Base-by-base conservation (phyloP, 169 alveolate genomes). In the Condylostoma magnum region DNA sequence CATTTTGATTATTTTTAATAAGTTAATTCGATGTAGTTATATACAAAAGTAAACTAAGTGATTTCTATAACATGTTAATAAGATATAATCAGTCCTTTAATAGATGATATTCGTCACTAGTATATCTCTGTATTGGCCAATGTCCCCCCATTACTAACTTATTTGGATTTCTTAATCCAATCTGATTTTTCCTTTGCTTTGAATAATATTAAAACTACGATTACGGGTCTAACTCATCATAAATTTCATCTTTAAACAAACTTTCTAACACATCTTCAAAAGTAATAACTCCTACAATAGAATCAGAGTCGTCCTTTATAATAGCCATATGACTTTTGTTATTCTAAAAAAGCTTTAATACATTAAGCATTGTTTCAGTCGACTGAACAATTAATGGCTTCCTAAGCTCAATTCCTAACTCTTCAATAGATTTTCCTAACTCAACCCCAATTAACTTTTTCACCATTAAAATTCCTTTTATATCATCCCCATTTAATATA, bases 401-500 rank as follows among this genome's bases (percentile, higher is more conserved):
- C 31, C 60, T 71, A 4, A 72, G 34, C 47, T 65, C 68, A 53
- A 72, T 57, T 10, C 82, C 82, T 2, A 65, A 30, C 2, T 79
- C 86, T 50, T 58, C 68, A 36, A 79, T 31, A 2, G 82, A 52
- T 36, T 60, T 38, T 37, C 41, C 65, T 60, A 54, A 51, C 48
- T 52, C 68, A 44, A 51, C 69, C 43, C 56, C 76, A 53, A 71
- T 31, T 37, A 93, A 73, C 31, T 90, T 87, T 63, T 91, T 89
- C 4, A 90, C 74, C 60, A 84, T 50, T 6, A 94, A 69, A 22
- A 90, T 65, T 2, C 97, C 97, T 10, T 84, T 77, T 37, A 94
- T 82, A 60, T 77, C 67, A 34, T 57, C 46, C 3, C 79, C 87
- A 28, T 89, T 58, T 69, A 72, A 91, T 22, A 94, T 77, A 4